Conservation (phyloP, 371 early-diverging fungal species). For the Rhizopus sp. region DNA sequence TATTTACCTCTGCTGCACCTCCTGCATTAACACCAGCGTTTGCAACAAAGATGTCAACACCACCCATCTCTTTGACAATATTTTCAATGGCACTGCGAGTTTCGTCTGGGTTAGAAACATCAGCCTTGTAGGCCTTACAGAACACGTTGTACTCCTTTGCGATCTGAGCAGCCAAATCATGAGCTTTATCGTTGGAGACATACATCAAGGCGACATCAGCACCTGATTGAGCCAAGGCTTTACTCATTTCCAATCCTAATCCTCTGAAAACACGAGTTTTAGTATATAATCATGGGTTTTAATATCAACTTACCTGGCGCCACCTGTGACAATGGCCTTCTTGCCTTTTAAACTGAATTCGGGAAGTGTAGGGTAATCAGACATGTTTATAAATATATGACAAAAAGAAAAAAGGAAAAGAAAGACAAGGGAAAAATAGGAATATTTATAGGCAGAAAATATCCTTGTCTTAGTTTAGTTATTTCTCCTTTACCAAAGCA, state of each 20-base stretch:
- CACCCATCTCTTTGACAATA: slow-evolving; percentile 44
- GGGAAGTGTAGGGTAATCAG: slow-evolving; percentile 29
- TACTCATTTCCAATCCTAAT: slow-evolving; percentile 47
- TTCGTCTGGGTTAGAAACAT: slow-evolving; percentile 33
- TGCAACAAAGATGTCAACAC: slow-evolving; percentile 51
- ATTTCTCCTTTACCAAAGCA: too few species aligned
- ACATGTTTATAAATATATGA: slow-evolving; percentile 4
- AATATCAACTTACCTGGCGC: slow-evolving; percentile 36
- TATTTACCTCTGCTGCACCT: slow-evolving; percentile 38
- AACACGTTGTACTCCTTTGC: slow-evolving; percentile 34
- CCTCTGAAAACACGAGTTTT: slow-evolving; percentile 23
- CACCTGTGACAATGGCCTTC: slow-evolving; percentile 48
- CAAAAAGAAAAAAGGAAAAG: neutral
- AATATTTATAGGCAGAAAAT: neutral
- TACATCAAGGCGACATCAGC: slow-evolving; percentile 53
- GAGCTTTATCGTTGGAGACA: slow-evolving; percentile 44
- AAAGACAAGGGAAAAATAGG: neutral
- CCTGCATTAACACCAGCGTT: slow-evolving; percentile 47
- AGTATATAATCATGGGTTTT: neutral
- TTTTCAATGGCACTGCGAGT: slow-evolving; percentile 35
- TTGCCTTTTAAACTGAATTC: slow-evolving; percentile 50
- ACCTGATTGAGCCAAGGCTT: slow-evolving; percentile 49
- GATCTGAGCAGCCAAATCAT: slow-evolving; percentile 40
- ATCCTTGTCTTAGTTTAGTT: too few species aligned
- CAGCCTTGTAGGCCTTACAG: slow-evolving; percentile 49